A percentile compares a stretch with the other conserved stretches of the same genome.
phyloP scores from a whole-genome alignment of 306 rosid species.

The Dryas octopetala region DNA sequence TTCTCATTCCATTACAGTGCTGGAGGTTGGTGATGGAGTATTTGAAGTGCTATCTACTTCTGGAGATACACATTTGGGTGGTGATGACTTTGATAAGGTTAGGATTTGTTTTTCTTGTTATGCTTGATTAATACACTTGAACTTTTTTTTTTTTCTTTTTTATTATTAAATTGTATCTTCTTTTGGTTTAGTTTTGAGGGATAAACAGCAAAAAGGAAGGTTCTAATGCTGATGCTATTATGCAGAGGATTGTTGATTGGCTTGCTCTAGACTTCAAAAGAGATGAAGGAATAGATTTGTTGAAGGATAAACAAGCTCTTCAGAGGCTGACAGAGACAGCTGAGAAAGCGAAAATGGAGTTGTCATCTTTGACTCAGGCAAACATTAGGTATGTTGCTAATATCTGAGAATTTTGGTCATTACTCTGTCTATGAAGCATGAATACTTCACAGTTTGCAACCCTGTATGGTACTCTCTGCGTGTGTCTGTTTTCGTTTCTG shows the following conservation, averaged over 20 bases:
- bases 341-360: constrained; percentile 94
- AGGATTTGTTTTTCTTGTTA: background rate
- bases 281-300: constrained; percentile 80
- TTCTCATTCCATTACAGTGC: constrained; percentile 36
- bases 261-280: constrained; percentile 65
- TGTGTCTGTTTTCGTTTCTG: background rate
- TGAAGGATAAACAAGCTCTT: constrained; percentile 95
- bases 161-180: background rate
- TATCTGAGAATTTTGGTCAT: background rate
- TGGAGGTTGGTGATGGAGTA: constrained; percentile 95
- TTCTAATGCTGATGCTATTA: background rate
- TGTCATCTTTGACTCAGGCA: constrained; percentile 80
- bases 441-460: background rate
- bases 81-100: constrained; percentile 96
- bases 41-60: constrained; percentile 92
- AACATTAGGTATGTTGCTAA: constrained; percentile 58
- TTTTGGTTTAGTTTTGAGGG: background rate
- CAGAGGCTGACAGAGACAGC: constrained; percentile 94
- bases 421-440: background rate
- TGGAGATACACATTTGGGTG: constrained; percentile 94
- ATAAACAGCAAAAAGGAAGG: background rate
- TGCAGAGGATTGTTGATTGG: constrained; percentile 92
- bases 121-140: background rate
- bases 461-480: no score
- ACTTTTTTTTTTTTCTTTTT: background rate